A percentile compares a stretch with the other conserved stretches of the same genome.
Conservation (phyloP, 2,329 filamentous ascomycete genomes). For the Tolypocladium sp. region DNA sequence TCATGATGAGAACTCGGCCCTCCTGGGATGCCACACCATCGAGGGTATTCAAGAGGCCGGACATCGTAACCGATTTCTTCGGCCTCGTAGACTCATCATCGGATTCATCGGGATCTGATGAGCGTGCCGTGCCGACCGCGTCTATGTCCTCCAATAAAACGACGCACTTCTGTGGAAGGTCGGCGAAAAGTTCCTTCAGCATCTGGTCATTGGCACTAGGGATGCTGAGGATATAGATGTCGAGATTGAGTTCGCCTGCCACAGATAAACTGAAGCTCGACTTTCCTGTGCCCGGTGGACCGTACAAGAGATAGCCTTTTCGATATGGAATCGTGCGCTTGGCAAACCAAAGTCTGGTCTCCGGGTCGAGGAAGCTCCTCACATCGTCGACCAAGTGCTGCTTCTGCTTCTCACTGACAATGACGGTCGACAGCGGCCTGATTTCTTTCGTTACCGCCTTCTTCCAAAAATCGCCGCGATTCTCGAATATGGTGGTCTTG, state of each 20-base stretch:
- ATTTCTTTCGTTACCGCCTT: slow-evolving; percentile 11
- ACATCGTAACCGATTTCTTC: slow-evolving; percentile 7
- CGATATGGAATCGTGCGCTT: slow-evolving; percentile 17
- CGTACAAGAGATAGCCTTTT: slow-evolving; percentile 28
- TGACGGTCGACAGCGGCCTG: slow-evolving; percentile 9
- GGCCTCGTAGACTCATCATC: neutral
- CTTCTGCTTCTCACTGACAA: slow-evolving; percentile 7
- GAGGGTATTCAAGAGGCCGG: slow-evolving; percentile 12
- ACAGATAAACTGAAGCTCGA: slow-evolving; percentile 26
- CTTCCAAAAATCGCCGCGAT: slow-evolving; percentile 14
- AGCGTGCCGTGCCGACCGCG: slow-evolving; percentile 9
- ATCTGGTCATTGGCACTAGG: slow-evolving; percentile 17
- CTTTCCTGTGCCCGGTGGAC: slow-evolving; percentile 29
- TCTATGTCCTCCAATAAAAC: slow-evolving; percentile 32
- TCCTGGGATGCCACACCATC: slow-evolving; percentile 12
- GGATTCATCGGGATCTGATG: neutral
- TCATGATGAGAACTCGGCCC: slow-evolving; percentile 14
- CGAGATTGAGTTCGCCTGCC: slow-evolving; percentile 23
- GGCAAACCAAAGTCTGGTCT: slow-evolving; percentile 19
- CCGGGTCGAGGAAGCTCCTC: slow-evolving; percentile 23
- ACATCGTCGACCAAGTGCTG: slow-evolving; percentile 19
- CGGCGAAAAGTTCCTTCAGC: slow-evolving; percentile 19
- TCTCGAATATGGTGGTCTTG: slow-evolving; percentile 19
- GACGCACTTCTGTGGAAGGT: slow-evolving; percentile 24
- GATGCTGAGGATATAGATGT: slow-evolving; percentile 27